Evolutionary conservation across 1,284 basidiomycete species (phyloP), one percentile per base, ranked within the genome.

Genomic region (Cryptococcus sp.): DNA sequence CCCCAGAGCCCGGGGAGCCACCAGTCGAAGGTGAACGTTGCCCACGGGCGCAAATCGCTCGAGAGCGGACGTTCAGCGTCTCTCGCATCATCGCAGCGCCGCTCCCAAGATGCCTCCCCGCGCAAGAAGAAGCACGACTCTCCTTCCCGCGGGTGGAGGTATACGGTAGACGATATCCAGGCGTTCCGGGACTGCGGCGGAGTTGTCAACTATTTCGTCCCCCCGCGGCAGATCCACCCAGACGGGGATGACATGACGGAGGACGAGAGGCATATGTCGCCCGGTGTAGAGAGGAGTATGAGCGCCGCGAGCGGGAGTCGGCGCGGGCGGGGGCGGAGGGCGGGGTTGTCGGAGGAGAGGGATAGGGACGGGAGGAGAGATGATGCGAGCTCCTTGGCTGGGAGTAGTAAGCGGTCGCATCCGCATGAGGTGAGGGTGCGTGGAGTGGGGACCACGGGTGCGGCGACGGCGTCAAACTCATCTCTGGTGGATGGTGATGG

Each of bases 121-220:
- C 38, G 50, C 33, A 45, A 52, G 35, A 46, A 45, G 9, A 43
- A 40, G 2, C 42, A 8, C 35, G 24, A 28, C 20, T 28, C 44
- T 1, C 47, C 53, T 2, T 11, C 56, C 6, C 56, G 57, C 16
- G 61, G 61, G 1, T 76, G 73, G 73, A 50, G 59, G 7, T 73
- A 70, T 57, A 61, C 66, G 1, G 55, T 74, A 6, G 64, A 69
- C n/a, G 73, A 73, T 51, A 63, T 73, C 3, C 51, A 50, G 8
- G 60, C 57, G 3, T 76, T 75, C 56, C 68, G 66, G 20, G 62
- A 60, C 8, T 63, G 55, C 15, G 56, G 63, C 9, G 73, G 73
- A 5, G 56, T 59, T 7, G 64, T 76, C 57, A 65, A 76, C 33
- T 74, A 71, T 47, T 74, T 72, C 52, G 67, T 73, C n/a, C 70